Conservation (phyloP, 164 flowering plant species). For the Annona squamosa region DNA sequence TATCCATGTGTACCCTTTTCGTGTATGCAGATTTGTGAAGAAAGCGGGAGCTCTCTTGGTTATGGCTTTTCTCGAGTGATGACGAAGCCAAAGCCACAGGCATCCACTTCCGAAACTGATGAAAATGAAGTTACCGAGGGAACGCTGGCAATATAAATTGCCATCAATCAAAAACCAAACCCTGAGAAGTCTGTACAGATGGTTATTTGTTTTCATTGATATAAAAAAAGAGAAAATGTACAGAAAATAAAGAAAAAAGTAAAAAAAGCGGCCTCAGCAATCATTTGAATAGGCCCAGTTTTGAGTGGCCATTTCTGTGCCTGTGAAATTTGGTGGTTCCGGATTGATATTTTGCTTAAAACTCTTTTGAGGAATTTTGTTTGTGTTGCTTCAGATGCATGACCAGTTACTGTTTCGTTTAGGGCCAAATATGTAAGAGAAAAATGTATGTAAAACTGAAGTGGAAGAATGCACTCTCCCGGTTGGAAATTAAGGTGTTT, state of each 20-base stretch:
- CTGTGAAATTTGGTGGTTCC: neutral
- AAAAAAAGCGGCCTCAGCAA: neutral
- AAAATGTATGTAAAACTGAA: no score
- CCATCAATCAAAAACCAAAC: neutral
- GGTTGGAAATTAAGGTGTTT: no score
- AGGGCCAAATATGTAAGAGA: no score
- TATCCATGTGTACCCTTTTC: neutral
- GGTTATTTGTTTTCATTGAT: conserved; percentile 11
- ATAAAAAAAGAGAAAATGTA: conserved; percentile 4
- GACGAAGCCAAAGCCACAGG: conserved; percentile 54
- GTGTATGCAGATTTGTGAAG: conserved; percentile 66
- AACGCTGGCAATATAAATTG: conserved; percentile 52
- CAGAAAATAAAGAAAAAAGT: conserved; percentile 9
- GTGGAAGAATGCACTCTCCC: no score
- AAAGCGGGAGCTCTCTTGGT: conserved; percentile 92
- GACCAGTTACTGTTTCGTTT: no score
- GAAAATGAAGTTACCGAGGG: conserved; percentile 71
- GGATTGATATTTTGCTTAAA: neutral
- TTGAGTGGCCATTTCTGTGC: neutral
- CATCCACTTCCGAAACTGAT: conserved; percentile 43
- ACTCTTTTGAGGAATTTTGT: no score
- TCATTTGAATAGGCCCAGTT: neutral
- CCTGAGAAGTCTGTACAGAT: conserved; percentile 11
- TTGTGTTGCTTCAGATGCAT: no score
- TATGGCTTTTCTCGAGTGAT: conserved; percentile 68